Evolutionary conservation across 345 rosid genomes (phyloP), one percentile per base, ranked within the genome.

Genomic region (Rhodamnia argentea): DNA sequence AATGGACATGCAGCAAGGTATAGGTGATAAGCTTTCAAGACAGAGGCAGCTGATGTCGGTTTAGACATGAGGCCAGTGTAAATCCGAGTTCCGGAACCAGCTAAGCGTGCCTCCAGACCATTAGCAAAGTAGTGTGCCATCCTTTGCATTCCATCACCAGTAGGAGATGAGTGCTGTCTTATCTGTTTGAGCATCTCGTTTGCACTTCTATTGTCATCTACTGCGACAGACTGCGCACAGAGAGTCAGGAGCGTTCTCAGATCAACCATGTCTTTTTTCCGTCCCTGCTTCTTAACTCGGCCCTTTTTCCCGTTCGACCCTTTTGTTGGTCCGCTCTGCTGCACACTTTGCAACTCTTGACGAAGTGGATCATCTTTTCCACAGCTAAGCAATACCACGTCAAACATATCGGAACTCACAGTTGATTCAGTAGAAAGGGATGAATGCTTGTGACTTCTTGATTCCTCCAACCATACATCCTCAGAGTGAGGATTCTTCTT

Each of bases 151-250:
- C 92, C 93, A 86, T 92, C 91, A 59, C 93, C 93, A 0, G 20
- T 85, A 55, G 91, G 85, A 51, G 89, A 89, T 60, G 93, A 88
- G 85, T 93, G 91, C 83, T 84, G 90, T 84, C 93, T 90, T 54
- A 92, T 93, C 87, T 93, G 93, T 88, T 87, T 89, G 84, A 92
- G 87, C 16, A 86, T 86, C 40, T 90, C 92, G 84, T 54, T 85
- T 2, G 95, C 91, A 83, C 56, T 89, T 89, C 93, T 90, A 55
- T 87, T 70, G 84, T 92, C 92, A 87, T 87, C 84, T 5, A 85
- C 84, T 12, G 91, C 92, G 60, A 93, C 92, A 53, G 95, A 89
- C 85, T 93, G 94, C 11, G 95, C 96, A 88, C 94, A 94, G 86
- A 89, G 92, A 10, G 90, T 87, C 86, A 93, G 82, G 22, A 92